These are phyloP conservation scores for Elasticomyces elasticus DNA, from an alignment of 495 filamentous ascomycete genomes.

Conservation along the genomic window DNA sequence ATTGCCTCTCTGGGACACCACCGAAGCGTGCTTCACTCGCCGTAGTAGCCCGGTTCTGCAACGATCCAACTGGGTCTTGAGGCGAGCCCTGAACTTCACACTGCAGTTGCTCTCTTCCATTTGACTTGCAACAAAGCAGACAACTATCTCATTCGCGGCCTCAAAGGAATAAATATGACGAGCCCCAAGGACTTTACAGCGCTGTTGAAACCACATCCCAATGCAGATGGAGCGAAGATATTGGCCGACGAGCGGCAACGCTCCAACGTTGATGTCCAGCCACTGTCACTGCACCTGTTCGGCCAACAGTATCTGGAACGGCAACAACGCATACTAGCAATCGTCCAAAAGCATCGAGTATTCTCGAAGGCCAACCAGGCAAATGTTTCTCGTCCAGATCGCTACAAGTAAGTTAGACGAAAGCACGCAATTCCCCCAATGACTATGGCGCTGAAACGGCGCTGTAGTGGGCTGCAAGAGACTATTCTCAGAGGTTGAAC, in stretches of 20 bases:
- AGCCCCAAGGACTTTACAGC: constrained; percentile 34
- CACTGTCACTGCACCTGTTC: constrained; percentile 33
- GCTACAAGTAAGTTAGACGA: too few relatives aligned
- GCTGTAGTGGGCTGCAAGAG: too few relatives aligned
- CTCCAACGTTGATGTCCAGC: constrained; percentile 29
- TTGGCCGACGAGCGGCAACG: constrained; percentile 31
- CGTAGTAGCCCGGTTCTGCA: too few relatives aligned
- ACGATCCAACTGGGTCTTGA: too few relatives aligned
- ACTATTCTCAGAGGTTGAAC: too few relatives aligned
- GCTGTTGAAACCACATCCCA: constrained; percentile 32
- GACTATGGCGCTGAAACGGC: too few relatives aligned
- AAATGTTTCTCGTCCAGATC: constrained; percentile 36
- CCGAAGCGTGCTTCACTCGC: too few relatives aligned
- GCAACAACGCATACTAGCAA: constrained; percentile 31
- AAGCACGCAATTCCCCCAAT: too few relatives aligned
- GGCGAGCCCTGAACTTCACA: not conserved
- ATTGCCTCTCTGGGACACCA: not conserved
- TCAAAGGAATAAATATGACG: constrained; percentile 27
- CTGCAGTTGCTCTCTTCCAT: too few relatives aligned
- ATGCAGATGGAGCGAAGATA: constrained; percentile 28
- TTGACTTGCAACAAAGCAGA: too few relatives aligned
- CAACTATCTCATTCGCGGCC: too few relatives aligned
- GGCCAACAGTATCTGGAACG: constrained; percentile 32
- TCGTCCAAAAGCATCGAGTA: constrained; percentile 31
- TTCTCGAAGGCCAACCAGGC: constrained; percentile 35